Conservation (phyloP, 768 basidiomycete species). For the Calocybe indica region DNA sequence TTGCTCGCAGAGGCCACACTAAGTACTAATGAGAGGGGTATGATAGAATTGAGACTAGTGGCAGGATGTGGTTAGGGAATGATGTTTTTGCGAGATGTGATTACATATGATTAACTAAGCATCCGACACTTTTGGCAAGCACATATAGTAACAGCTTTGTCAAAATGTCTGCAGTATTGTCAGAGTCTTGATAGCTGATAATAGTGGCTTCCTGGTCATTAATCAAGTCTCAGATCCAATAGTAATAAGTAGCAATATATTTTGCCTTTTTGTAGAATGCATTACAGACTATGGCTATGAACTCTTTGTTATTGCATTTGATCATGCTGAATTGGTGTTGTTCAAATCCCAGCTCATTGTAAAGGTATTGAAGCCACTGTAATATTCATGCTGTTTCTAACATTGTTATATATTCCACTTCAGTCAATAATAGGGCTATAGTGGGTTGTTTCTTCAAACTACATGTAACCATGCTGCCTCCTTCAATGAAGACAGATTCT, state of each 20-base stretch:
- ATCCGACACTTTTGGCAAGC: too few species aligned
- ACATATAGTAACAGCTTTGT: constrained; percentile 29
- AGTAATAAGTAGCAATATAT: constrained; percentile 36
- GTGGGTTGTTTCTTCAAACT: constrained; percentile 28
- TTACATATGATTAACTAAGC: too few species aligned
- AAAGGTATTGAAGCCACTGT: constrained; percentile 17
- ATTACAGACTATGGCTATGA: constrained; percentile 27
- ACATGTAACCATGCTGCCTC: too few species aligned
- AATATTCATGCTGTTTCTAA: constrained; percentile 19
- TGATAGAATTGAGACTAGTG: too few species aligned
- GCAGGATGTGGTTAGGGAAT: too few species aligned
- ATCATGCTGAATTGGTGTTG: constrained; percentile 6
- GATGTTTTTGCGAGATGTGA: too few species aligned
- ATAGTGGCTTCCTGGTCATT: constrained; percentile 17
- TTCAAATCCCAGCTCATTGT: constrained; percentile 13
- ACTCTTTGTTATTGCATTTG: constrained; percentile 14
- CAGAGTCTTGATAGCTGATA: constrained; percentile 21
- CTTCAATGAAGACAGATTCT: constrained; percentile 3
- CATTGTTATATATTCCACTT: constrained; percentile 40
- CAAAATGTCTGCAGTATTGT: too few species aligned
- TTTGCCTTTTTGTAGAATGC: constrained; percentile 31
- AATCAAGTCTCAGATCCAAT: constrained; percentile 30
- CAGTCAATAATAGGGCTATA: constrained; percentile 21
- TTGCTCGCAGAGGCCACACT: too few species aligned
- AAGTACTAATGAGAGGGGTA: too few species aligned